Percentiles rank a stretch among this genome's conserved stretches.
Evolutionary conservation across 2,329 filamentous ascomycete species (phyloP).

Genomic region (Cordyceps cicadae): DNA sequence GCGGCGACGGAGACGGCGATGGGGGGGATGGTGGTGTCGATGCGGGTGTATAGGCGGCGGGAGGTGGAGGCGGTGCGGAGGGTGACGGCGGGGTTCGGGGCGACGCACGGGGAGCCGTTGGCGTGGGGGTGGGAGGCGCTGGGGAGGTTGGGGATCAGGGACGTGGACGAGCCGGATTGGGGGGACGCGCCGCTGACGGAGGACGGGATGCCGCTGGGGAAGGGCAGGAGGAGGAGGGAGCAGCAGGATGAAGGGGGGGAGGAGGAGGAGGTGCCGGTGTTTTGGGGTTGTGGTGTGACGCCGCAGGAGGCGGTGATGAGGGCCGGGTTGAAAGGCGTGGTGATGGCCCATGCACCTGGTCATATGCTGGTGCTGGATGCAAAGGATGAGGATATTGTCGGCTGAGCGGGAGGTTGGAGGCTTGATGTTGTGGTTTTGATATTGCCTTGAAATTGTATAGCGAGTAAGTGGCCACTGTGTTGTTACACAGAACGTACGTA

Average conservation of each 20-base stretch:
- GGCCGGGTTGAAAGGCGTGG: slow-evolving; percentile 42
- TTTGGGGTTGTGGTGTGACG: slow-evolving; percentile 60
- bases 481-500: no score
- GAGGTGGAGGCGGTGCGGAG: slow-evolving; percentile 45
- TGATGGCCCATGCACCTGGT: slow-evolving; percentile 55
- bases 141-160: slow-evolving; percentile 41
- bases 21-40: not conserved
- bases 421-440: not conserved
- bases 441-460: not conserved
- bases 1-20: no score
- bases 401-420: not conserved
- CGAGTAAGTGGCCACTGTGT: no score
- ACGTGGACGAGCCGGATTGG: slow-evolving; percentile 48
- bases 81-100: slow-evolving; percentile 45
- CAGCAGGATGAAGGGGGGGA: slow-evolving; percentile 20
- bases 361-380: slow-evolving; percentile 54
- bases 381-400: slow-evolving; percentile 29
- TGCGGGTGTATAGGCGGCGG: slow-evolving; percentile 30
- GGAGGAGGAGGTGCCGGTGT: slow-evolving; percentile 41
- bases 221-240: not conserved
- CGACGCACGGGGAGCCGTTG: slow-evolving; percentile 56
- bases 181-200: slow-evolving; percentile 39
- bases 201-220: slow-evolving; percentile 28
- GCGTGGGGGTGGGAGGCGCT: slow-evolving; percentile 56
- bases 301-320: slow-evolving; percentile 56